Evolutionary conservation across 2,329 filamentous ascomycete genomes (phyloP), one percentile per base, ranked within the genome.

Genomic region (Phialocephala sp.): DNA sequence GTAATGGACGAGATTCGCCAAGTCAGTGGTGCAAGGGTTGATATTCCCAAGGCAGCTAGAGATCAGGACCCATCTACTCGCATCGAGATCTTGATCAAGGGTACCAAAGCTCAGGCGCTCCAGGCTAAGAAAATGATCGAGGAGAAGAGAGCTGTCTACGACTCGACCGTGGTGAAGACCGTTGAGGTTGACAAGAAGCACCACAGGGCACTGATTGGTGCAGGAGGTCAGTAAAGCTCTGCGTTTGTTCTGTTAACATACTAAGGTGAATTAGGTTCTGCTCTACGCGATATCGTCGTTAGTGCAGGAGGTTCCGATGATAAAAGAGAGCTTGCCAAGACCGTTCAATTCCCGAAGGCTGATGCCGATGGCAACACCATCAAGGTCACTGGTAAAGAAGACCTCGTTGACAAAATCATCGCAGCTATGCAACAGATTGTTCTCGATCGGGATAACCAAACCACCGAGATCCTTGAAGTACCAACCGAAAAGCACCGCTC

Each of bases 121-220:
- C 91, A 94, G 72, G 94, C 95, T 4, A 95, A 95, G 86, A 95
- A 95, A 81, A 81, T 95, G 59, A 85, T 99, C 27, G 89, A 94
- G 77, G 91, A 95, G 80, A 93, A 94, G 80, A 90, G 91, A 62
- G 90, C 89, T 67, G 84, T 93, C 22, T 97, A 97, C 72, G 93
- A 98, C 74, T 89, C 95, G 70, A 97, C 92, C n/a, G 85, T 97
- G 59, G 87, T 89, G 18, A 89, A 90, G 80, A 93, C 89, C 14
- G 83, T 99, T 58, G 91, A 96, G 39, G 89, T 99, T n/a, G 94
- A 98, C 72, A 92, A 93, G 82, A 97, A 96, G 82, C 89, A 95
- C 79, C 95, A 99, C 81, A 89, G 91, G 79, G 87, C 90, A 62
- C 84, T 99, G 69, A 99, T 99, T 78, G 95, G 95, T 68, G 83